A percentile compares a stretch with the other conserved stretches of the same genome.
phyloP scores from a whole-genome alignment of 169 alveolate species.

The Plasmodium malariae region DNA sequence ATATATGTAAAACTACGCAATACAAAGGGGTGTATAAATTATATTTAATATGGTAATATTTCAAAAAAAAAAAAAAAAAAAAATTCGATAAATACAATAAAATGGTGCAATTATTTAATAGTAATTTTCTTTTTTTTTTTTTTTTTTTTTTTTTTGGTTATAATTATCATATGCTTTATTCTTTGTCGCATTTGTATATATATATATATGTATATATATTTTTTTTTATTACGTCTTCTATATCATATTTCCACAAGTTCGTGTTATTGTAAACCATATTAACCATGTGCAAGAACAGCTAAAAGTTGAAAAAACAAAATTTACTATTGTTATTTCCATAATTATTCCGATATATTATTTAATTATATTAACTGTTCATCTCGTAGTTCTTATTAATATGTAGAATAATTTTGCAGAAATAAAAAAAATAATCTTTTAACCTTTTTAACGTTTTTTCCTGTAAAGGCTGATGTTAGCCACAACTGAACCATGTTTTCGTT shows the following conservation, averaged over 20 bases:
- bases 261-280: slow-evolving; percentile 76
- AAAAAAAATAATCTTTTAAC: slow-evolving; percentile 10
- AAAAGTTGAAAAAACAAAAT: slow-evolving; percentile 14
- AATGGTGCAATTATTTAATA: too few species aligned
- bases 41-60: too few species aligned
- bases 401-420: not conserved
- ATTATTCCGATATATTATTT: too few species aligned
- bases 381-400: too few species aligned
- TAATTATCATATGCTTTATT: not conserved
- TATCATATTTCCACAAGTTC: slow-evolving; percentile 75
- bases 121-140: too few species aligned
- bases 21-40: too few species aligned
- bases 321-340: slow-evolving; percentile 14
- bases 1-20: too few species aligned
- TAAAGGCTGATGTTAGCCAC: slow-evolving; percentile 67
- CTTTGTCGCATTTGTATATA: too few species aligned
- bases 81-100: too few species aligned
- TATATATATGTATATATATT: slow-evolving; percentile 9
- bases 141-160: too few species aligned
- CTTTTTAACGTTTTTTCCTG: slow-evolving; percentile 76
- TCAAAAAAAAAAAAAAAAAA: too few species aligned
- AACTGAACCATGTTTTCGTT: slow-evolving; percentile 65
- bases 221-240: slow-evolving; percentile 62
- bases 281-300: slow-evolving; percentile 65
- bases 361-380: too few species aligned